Base-by-base conservation (phyloP, 495 filamentous ascomycete species). In the Hypoxylon trugodes region DNA sequence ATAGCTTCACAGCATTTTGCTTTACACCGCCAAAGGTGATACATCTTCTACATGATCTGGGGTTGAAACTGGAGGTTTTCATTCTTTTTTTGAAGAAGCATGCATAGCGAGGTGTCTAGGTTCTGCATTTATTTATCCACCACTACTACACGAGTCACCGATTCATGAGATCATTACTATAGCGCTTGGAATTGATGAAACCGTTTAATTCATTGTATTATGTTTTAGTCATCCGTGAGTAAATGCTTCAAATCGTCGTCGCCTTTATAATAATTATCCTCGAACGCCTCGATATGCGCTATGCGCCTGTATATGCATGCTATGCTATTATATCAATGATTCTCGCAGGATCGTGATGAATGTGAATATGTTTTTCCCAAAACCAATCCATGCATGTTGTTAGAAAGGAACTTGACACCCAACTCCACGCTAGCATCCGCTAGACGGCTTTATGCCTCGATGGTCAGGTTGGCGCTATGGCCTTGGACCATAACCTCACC, bases 401-500 rank as follows among this genome's bases (percentile, higher is more conserved):
- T 45, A 51, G 25, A 4, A 54, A 30, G 25, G 38, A 3, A 54
- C 42, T 3, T 21, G 13, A 28, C 33, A 7, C 35, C 35, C 7
- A 18, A 35, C 22, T 13, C 16, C 28, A 15, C 24, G 36, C 36
- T 36, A 41, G 15, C 9, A 24, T 13, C 12, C 13, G 7, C 8
- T 12, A 9, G 12, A 36, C 19, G 4, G n/a, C 12, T 9, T 53
- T 52, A 66, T 5, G 63, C 62, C 1, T 48, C 42, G 26, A 71
- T 52, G 22, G 55, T 52, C 46, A 71, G 66, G 36, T 56, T 69
- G 22, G 54, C 53, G 43, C 42, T 60, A 54, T 69, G 63, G 40
- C 42, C 21, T 24, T 59, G 69, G 43, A 71, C 18, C 16, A 19
- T 2, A 9, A 56, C 63, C 40, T 16, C 13, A 16, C 69, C 69